These are phyloP conservation scores for Tolypocladium paradoxum DNA, from an alignment of 2,329 filamentous ascomycete species.

Conservation along the genomic window DNA sequence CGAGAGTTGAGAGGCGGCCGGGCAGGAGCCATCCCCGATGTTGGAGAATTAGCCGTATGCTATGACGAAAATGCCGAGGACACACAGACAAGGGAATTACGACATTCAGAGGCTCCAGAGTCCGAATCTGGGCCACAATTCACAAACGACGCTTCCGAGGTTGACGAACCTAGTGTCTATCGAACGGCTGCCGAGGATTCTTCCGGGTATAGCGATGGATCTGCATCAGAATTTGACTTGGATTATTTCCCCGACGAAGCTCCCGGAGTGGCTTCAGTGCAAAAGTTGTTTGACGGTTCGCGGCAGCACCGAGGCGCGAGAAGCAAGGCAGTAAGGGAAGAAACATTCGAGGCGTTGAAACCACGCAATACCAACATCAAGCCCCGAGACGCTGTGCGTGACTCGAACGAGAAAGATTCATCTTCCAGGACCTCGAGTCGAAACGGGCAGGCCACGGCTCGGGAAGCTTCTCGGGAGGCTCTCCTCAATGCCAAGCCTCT, in stretches of 20 bases:
- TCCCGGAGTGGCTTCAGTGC: background rate
- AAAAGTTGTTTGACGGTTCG: background rate
- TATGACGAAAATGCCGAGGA: background rate
- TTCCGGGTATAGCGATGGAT: constrained; percentile 6
- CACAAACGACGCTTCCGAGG: background rate
- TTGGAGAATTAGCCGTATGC: no score
- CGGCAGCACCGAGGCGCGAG: background rate
- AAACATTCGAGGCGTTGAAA: background rate
- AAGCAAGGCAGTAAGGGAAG: background rate
- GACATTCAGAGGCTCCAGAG: background rate
- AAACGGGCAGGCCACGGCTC: background rate
- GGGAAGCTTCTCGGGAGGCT: background rate
- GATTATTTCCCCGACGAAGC: constrained; percentile 3
- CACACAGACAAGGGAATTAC: no score
- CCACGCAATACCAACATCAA: background rate
- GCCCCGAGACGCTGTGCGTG: background rate
- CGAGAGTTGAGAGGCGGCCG: background rate
- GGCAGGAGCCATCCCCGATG: background rate
- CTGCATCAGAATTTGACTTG: constrained; percentile 7
- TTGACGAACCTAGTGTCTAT: constrained; percentile 13
- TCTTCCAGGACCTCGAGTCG: background rate
- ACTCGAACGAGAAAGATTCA: background rate
- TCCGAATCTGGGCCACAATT: background rate
- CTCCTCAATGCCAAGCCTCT: background rate
- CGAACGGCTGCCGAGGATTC: constrained; percentile 12